Percentiles rank a stretch among this genome's conserved stretches.
These are phyloP conservation scores for Phialocephala sp. DNA, from an alignment of 2,329 filamentous ascomycete species.

Conservation along the genomic window DNA sequence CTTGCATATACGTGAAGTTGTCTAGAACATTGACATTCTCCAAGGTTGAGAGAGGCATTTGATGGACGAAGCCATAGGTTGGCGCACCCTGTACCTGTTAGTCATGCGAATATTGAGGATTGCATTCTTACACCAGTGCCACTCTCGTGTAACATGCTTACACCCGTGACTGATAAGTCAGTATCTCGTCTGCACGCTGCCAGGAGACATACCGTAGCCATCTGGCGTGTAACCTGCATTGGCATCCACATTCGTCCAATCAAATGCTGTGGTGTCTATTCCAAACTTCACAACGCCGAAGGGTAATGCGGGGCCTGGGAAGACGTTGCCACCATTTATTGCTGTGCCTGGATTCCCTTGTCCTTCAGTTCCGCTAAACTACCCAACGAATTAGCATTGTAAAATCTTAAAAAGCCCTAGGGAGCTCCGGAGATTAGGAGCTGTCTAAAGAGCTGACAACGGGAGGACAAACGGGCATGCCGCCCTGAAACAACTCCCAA, in stretches of 20 bases:
- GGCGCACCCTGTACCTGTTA: conserved; percentile 50
- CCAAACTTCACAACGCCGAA: conserved; percentile 52
- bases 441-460: no score
- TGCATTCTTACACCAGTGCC: conserved; percentile 52
- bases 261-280: conserved; percentile 43
- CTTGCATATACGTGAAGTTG: conserved; percentile 54
- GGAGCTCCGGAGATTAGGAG: no score
- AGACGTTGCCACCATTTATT: conserved; percentile 50
- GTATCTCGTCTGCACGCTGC: neutral
- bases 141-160: conserved; percentile 60
- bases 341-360: conserved; percentile 48
- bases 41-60: conserved; percentile 51
- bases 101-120: neutral
- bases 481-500: no score
- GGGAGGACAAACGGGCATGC: no score
- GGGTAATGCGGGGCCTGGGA: conserved; percentile 48
- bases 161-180: conserved; percentile 51
- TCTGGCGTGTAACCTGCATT: conserved; percentile 49
- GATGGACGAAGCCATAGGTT: conserved; percentile 61
- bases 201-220: conserved; percentile 27
- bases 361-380: conserved; percentile 57
- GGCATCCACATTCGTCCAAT: conserved; percentile 35
- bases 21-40: conserved; percentile 53
- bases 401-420: no score
- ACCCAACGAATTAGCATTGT: no score